A percentile compares a stretch with the other conserved stretches of the same genome.
Evolutionary conservation across 345 rosid species (phyloP).

Genomic region (Gossypioides kirkii): DNA sequence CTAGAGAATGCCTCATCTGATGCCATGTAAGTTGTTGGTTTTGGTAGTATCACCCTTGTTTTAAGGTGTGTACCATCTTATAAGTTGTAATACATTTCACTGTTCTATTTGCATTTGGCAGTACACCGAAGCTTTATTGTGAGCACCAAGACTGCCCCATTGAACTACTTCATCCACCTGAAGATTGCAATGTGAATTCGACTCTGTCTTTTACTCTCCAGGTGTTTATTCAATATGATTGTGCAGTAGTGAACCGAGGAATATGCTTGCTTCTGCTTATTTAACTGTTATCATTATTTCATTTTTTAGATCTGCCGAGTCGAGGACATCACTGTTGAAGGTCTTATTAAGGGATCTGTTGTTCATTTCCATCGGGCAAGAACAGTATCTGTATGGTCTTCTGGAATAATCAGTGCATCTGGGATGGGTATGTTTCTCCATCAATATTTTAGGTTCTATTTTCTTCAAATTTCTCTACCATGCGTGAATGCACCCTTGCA

Average conservation of each 20-base stretch:
- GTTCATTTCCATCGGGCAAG: conserved; percentile 90
- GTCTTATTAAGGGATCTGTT: conserved; percentile 86
- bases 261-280: conserved; percentile 15
- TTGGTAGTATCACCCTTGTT: conserved; percentile 1
- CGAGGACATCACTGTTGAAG: conserved; percentile 82
- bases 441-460: background rate
- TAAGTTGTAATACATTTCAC: background rate
- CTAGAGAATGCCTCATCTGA: conserved; percentile 71
- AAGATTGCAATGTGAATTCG: conserved; percentile 96
- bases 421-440: conserved; percentile 63
- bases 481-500: background rate
- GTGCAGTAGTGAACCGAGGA: conserved; percentile 8
- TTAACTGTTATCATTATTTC: conserved; percentile 23
- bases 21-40: conserved; percentile 64
- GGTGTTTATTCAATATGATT: conserved; percentile 39
- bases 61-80: conserved; percentile 1
- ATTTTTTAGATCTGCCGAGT: conserved; percentile 82
- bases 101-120: conserved; percentile 26
- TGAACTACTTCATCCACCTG: conserved; percentile 89
- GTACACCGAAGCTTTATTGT: conserved; percentile 86
- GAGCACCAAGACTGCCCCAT: conserved; percentile 70
- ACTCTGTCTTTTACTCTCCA: conserved; percentile 94
- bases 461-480: background rate
- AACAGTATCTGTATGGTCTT: conserved; percentile 62
- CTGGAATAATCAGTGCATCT: conserved; percentile 27